phyloP scores from a whole-genome alignment of 1,284 basidiomycete genomes.

The Ganoderma multipileum region DNA sequence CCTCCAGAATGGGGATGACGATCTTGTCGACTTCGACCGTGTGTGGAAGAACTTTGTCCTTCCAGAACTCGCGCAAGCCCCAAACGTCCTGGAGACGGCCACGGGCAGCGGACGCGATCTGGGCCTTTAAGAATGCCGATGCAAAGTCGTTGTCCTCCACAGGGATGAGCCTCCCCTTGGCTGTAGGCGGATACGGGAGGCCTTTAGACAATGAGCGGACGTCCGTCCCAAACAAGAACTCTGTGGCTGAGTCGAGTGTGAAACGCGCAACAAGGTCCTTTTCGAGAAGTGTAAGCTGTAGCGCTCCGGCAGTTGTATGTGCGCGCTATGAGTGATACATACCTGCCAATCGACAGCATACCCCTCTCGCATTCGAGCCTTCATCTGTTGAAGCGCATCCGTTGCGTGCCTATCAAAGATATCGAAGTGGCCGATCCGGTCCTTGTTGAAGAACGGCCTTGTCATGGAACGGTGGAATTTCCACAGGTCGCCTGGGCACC shows the following conservation, averaged over 20 bases:
- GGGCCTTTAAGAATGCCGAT: constrained; percentile 38
- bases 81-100: constrained; percentile 45
- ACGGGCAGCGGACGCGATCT: constrained; percentile 47
- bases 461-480: constrained; percentile 58
- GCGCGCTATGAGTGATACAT: constrained; percentile 3
- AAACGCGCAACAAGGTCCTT: constrained; percentile 44
- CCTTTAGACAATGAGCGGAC: constrained; percentile 42
- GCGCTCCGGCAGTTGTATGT: not conserved
- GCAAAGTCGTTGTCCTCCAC: constrained; percentile 41
- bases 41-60: constrained; percentile 50
- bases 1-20: constrained; percentile 55
- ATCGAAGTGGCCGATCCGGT: constrained; percentile 57
- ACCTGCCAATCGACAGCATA: constrained; percentile 61
- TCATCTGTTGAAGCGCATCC: constrained; percentile 40
- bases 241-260: constrained; percentile 48
- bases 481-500: constrained; percentile 41
- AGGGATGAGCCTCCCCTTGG: constrained; percentile 13
- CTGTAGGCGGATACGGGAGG: constrained; percentile 38
- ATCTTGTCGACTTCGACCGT: constrained; percentile 58
- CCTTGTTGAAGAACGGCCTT: constrained; percentile 59
- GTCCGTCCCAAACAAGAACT: constrained; percentile 47
- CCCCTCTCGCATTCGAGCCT: constrained; percentile 47
- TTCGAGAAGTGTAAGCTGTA: constrained; percentile 17
- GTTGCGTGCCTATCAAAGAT: constrained; percentile 50
- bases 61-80: constrained; percentile 56